These are phyloP conservation scores for Tylopilus rubrobrunneus DNA, from an alignment of 768 basidiomycete genomes.

Conservation along the genomic window DNA sequence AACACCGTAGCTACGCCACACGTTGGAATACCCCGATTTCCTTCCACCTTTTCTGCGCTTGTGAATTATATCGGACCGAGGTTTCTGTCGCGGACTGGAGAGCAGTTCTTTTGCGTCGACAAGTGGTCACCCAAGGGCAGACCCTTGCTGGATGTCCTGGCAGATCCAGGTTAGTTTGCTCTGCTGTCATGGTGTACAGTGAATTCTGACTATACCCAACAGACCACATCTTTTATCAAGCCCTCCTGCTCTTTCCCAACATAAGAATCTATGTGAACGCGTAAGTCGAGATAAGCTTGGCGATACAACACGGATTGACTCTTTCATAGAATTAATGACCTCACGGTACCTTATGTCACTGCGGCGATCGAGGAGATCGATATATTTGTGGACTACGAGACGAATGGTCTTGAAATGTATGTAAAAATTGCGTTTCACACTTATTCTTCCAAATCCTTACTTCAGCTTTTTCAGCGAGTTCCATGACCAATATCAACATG, in stretches of 20 bases:
- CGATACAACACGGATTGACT: background rate
- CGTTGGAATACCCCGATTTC: conserved; percentile 66
- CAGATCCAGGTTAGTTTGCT: conserved; percentile 60
- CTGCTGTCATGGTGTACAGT: background rate
- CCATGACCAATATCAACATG: conserved; percentile 50
- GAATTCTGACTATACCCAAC: background rate
- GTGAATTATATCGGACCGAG: conserved; percentile 57
- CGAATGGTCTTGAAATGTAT: conserved; percentile 62
- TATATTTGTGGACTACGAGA: conserved; percentile 53
- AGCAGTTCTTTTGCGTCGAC: conserved; percentile 73
- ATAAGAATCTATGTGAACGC: conserved; percentile 81
- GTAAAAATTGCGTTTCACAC: conserved; percentile 15
- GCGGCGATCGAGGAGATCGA: conserved; percentile 69
- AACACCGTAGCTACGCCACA: conserved; percentile 82
- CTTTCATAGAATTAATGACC: conserved; percentile 56
- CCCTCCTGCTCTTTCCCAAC: conserved; percentile 60
- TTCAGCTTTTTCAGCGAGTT: conserved; percentile 40
- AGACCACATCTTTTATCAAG: conserved; percentile 77
- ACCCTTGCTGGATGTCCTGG: conserved; percentile 71
- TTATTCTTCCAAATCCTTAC: conserved; percentile 1
- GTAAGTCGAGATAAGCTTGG: conserved; percentile 34
- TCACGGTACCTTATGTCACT: conserved; percentile 80
- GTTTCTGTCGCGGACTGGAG: conserved; percentile 74
- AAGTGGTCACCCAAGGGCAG: conserved; percentile 66
- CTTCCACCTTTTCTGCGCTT: conserved; percentile 54